Percentiles rank a stretch among this genome's conserved stretches.
Evolutionary conservation across 176 grass and related monocot genomes (phyloP).

Genomic region (Hordeum vulgare): MorexV3_pseudomolecules_assembly NC_058524.1:123254284-123254783

Average conservation of each 20-base stretch:
- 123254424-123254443: conserved; percentile 74
- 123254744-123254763: background rate
- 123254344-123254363: conserved; percentile 16
- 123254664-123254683: conserved; percentile 6
- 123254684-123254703: background rate
- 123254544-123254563: background rate
- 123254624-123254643: background rate
- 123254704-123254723: background rate
- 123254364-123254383: background rate
- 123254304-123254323: background rate
- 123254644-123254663: background rate
- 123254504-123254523: background rate
- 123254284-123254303: conserved; percentile 7
- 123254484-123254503: conserved; percentile 21
- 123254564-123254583: background rate
- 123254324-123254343: background rate
- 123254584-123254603: background rate
- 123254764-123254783: background rate
- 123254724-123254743: background rate
- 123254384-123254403: conserved; percentile 5
- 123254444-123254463: conserved; percentile 77
- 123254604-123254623: background rate
- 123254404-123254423: conserved; percentile 60
- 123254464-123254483: conserved; percentile 41
- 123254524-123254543: conserved; percentile 8